These are phyloP conservation scores for Meredithiella fracta DNA, from an alignment of 2,329 filamentous ascomycete species.

Conservation along the genomic window DNA sequence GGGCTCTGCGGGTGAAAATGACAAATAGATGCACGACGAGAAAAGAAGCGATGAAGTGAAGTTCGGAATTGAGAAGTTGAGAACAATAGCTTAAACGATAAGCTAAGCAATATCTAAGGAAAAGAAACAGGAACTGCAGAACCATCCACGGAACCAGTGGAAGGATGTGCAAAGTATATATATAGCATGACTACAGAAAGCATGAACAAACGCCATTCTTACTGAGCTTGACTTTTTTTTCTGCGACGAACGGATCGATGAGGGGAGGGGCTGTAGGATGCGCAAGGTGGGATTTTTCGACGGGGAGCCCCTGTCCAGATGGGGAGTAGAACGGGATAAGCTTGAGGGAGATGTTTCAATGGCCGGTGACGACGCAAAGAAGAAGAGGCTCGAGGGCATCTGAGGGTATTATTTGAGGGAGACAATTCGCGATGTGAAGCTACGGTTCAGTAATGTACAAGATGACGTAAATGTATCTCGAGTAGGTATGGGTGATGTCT, in stretches of 20 bases:
- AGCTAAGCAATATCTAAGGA: not conserved
- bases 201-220: not conserved
- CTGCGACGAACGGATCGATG: not conserved
- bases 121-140: not conserved
- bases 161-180: not conserved
- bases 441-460: not conserved
- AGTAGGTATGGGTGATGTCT: not conserved
- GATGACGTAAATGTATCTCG: not conserved
- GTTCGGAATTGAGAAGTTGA: not conserved
- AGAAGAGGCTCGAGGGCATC: not conserved
- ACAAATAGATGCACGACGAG: not conserved
- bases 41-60: not conserved
- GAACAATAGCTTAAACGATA: not conserved
- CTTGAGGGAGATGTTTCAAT: not conserved
- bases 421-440: not conserved
- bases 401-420: not conserved
- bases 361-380: not conserved
- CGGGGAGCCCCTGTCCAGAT: not conserved
- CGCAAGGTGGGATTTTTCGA: not conserved
- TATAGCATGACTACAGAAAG: not conserved
- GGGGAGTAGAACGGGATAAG: not conserved
- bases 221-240: not conserved
- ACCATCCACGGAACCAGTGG: not conserved
- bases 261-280: not conserved
- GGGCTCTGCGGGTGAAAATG: not conserved